Evolutionary conservation across 2,329 filamentous ascomycete species (phyloP).

Genomic region (Hymenoscyphus repandus): DNA sequence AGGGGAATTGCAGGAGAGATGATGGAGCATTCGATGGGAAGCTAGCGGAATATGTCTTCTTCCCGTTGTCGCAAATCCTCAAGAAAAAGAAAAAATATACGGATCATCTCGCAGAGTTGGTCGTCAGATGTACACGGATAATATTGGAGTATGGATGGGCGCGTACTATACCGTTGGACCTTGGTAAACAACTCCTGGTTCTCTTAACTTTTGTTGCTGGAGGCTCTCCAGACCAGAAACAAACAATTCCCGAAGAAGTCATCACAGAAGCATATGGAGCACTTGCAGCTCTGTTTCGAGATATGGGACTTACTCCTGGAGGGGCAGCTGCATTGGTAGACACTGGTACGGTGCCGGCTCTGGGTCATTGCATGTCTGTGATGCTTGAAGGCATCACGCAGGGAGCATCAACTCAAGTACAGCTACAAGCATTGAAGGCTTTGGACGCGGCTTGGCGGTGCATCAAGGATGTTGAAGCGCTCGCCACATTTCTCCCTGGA

Average conservation of each 20-base stretch:
- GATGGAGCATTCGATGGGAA: conserved; percentile 65
- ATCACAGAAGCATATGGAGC: conserved; percentile 65
- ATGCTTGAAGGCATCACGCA: conserved; percentile 69
- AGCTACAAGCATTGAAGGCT: conserved; percentile 62
- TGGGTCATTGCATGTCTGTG: conserved; percentile 78
- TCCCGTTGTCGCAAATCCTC: conserved; percentile 83
- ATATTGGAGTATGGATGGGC: conserved; percentile 79
- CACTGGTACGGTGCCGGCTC: conserved; percentile 62
- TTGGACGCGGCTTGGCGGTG: conserved; percentile 57
- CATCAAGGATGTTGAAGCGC: conserved; percentile 65
- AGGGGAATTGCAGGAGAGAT: conserved; percentile 35
- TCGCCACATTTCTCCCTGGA: conserved; percentile 83
- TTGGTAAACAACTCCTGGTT: conserved; percentile 81
- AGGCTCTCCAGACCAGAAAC: conserved; percentile 56
- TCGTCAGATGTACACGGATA: conserved; percentile 67
- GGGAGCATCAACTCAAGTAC: conserved; percentile 60
- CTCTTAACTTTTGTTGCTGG: conserved; percentile 78
- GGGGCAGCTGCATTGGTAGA: conserved; percentile 47
- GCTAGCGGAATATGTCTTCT: conserved; percentile 91
- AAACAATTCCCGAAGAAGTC: conserved; percentile 65
- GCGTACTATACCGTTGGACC: conserved; percentile 59
- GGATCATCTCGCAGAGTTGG: conserved; percentile 66
- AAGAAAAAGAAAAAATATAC: conserved; percentile 69
- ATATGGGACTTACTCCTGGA: conserved; percentile 46
- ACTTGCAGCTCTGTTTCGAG: conserved; percentile 59